phyloP scores from a whole-genome alignment of 2,329 filamentous ascomycete genomes.

The Ustilaginoidea virens region DNA sequence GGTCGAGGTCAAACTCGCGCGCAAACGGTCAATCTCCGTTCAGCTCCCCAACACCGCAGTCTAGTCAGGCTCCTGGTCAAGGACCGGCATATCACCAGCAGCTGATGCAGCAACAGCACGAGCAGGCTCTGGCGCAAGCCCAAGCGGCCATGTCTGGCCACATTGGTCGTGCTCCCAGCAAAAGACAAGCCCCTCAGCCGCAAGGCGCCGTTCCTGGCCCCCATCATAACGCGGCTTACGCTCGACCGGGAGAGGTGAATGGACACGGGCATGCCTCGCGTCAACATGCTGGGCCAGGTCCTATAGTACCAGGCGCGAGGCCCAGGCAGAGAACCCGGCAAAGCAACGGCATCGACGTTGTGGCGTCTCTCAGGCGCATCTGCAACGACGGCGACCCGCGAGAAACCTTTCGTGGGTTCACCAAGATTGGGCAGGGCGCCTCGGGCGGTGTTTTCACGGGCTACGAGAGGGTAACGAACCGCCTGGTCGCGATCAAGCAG shows the following conservation, averaged over 20 bases:
- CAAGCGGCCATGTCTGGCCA: conserved; percentile 63
- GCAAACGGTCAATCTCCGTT: conserved; percentile 38
- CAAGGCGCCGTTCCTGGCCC: conserved; percentile 10
- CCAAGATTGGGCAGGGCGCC: conserved; percentile 93
- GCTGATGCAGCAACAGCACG: conserved; percentile 66
- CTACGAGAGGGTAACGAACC: conserved; percentile 68
- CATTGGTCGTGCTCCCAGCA: conserved; percentile 58
- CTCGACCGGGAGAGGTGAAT: conserved; percentile 14
- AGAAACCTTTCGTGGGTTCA: conserved; percentile 71
- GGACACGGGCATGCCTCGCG: conserved; percentile 18
- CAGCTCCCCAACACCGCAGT: conserved; percentile 26
- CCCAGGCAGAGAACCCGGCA: conserved; percentile 66
- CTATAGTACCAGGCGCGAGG: conserved; percentile 37
- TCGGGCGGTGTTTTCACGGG: conserved; percentile 93
- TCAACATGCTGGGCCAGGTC: conserved; percentile 19
- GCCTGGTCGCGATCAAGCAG: conserved; percentile 94
- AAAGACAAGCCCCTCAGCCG: conserved; percentile 35
- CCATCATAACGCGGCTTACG: conserved; percentile 14
- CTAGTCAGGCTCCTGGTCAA: conserved; percentile 19
- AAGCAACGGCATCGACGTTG: conserved; percentile 68
- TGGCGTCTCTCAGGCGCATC: conserved; percentile 71
- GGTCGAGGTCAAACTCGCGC: conserved; percentile 54
- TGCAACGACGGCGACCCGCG: conserved; percentile 84
- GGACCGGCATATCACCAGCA: conserved; percentile 43
- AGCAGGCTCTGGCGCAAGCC: conserved; percentile 65